phyloP scores from a whole-genome alignment of 2,329 filamentous ascomycete genomes.

The Coniochaeta pulveracea region DNA sequence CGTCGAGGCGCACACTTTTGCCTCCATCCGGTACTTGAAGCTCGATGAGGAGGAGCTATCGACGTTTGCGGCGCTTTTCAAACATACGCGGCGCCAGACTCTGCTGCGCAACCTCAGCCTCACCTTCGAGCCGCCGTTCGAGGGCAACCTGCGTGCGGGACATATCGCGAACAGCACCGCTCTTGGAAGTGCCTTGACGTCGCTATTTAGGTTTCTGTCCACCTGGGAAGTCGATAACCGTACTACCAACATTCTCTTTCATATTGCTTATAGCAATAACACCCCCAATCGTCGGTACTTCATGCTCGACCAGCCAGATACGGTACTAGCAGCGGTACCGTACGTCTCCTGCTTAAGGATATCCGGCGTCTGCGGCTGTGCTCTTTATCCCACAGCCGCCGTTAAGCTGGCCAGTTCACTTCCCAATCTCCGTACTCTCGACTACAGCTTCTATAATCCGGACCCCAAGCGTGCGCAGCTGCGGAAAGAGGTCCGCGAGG shows the following conservation, averaged over 20 bases:
- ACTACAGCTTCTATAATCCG: background rate
- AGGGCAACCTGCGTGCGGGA: slow-evolving; percentile 1
- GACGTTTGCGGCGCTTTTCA: background rate
- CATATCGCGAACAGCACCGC: background rate
- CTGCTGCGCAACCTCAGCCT: background rate
- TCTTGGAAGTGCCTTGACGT: background rate
- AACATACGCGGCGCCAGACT: background rate
- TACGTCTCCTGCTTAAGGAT: background rate
- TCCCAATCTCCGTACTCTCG: slow-evolving; percentile 1
- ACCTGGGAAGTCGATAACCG: background rate
- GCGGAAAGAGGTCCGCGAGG: background rate
- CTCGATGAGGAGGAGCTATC: background rate
- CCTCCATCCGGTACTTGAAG: background rate
- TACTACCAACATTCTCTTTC: background rate
- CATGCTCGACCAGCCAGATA: background rate
- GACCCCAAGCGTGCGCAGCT: background rate
- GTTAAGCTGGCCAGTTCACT: background rate
- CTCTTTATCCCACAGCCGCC: background rate
- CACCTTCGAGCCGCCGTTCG: background rate
- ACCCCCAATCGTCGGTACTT: background rate
- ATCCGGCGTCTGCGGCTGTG: background rate
- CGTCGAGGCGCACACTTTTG: background rate
- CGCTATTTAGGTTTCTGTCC: background rate
- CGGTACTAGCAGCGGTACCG: background rate
- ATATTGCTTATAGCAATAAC: background rate